Conservation (phyloP, 352 stramenopile genomes). For the Pythium biforme region DNA sequence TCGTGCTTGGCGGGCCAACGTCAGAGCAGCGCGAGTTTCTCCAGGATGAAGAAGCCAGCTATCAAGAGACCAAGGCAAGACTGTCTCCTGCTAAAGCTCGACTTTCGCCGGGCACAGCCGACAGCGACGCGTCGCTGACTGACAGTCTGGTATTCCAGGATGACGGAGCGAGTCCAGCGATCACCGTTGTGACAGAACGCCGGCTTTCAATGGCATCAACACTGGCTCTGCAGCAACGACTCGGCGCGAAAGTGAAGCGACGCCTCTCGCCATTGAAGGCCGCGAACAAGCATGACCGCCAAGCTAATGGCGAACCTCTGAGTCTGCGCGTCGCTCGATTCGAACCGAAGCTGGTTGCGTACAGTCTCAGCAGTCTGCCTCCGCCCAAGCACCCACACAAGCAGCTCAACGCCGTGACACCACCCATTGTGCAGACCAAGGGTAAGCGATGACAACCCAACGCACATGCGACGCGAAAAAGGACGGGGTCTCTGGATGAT, state of each 20-base stretch:
- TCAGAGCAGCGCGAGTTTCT: slow-evolving; percentile 44
- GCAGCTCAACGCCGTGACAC: background rate
- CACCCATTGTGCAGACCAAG: background rate
- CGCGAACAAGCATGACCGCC: background rate
- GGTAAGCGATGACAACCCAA: slow-evolving; percentile 3
- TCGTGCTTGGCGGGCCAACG: slow-evolving; percentile 33
- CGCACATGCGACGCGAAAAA: too few species aligned
- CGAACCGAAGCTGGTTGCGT: slow-evolving; percentile 38
- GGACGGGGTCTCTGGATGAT: too few species aligned
- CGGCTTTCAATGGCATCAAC: slow-evolving; percentile 5
- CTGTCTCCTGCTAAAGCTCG: background rate
- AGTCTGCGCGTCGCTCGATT: slow-evolving; percentile 33
- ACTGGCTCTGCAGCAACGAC: slow-evolving; percentile 11
- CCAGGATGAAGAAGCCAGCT: slow-evolving; percentile 41
- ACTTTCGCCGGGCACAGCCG: background rate
- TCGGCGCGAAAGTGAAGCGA: slow-evolving; percentile 25
- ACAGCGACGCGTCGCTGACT: background rate
- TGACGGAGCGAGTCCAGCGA: slow-evolving; percentile 10
- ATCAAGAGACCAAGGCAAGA: slow-evolving; percentile 18
- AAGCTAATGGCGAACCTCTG: background rate
- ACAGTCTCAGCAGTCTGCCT: slow-evolving; percentile 48
- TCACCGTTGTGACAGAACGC: slow-evolving; percentile 20
- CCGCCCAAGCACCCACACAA: slow-evolving; percentile 13
- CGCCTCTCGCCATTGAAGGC: slow-evolving; percentile 21
- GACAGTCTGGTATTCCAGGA: background rate